Base-by-base conservation (phyloP, 2,329 filamentous ascomycete genomes). In the Botrytis galanthina region DNA sequence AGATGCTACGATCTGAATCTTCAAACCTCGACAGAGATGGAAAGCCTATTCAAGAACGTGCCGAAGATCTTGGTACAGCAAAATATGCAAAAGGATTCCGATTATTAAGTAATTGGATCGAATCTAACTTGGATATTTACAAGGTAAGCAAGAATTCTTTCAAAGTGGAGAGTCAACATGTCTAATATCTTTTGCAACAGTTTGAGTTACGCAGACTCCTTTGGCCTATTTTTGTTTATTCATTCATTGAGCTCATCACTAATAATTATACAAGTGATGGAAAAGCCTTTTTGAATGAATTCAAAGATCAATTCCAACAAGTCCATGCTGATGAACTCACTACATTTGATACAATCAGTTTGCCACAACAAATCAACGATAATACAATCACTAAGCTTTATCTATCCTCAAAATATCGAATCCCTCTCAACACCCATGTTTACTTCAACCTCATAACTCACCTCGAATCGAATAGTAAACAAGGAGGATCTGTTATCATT, bases 141-240 rank as follows among this genome's bases (percentile, higher is more conserved):
- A 97, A 97, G 86, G 93, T 92, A 82, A 78, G 63, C 63, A 67
- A 44, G 14, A 46, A 60, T 18, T 0, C n/a, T 44, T 26, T n/a
- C 39, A 35, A 20, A 1, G 12, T 35, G 35, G 9, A 44, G 22
- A 16, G 3, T 37, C 4, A 29, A 6, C 16, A 26, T 16, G 46
- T 67, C 54, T 72, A 35, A 72, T 35, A 42, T 7, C 18, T 3
- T 37, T 12, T 20, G 73, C 75, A 20, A 57, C 75, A 95, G 90
- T 94, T 95, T 62, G 96, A 99, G 83, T 86, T 99, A 4, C 88
- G 90, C 74, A 94, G 97, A 77, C 86, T 98, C 6, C 84, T 97
- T 26, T 99, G 96, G 94, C 96, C 96, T 0, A 85, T 97, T 0
- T 98, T 98, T 80, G 93, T 98, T 69, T 97, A 99, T 82, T 96